Evolutionary conservation across 108 stramenopile species (phyloP).

Genomic region (Pseudonitzschia delicatissima): DNA sequence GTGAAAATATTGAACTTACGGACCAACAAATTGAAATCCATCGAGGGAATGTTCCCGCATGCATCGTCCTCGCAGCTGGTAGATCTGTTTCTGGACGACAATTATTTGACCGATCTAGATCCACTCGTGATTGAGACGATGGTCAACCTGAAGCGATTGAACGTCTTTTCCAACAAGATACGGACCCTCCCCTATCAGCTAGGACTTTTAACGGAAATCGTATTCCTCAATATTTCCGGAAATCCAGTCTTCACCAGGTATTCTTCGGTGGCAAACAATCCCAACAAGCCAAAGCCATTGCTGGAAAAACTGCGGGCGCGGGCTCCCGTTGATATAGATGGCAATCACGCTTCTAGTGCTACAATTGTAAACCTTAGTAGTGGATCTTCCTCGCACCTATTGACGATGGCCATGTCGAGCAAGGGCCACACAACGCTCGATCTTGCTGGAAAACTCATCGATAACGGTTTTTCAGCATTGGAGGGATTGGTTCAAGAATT

Average conservation of each 20-base stretch:
- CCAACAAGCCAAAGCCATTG: constrained; percentile 4
- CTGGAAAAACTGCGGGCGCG: constrained; percentile 20
- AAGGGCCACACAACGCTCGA: neutral
- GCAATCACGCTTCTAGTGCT: too few species aligned
- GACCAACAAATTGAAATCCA: constrained; percentile 19
- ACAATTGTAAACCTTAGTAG: neutral
- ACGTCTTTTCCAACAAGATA: constrained; percentile 30
- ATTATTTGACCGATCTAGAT: constrained; percentile 24
- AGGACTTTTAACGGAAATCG: constrained; percentile 17
- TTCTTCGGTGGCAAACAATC: constrained; percentile 6
- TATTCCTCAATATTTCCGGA: constrained; percentile 4
- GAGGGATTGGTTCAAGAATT: neutral
- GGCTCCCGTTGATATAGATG: constrained; percentile 13
- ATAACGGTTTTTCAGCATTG: neutral
- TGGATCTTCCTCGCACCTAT: neutral
- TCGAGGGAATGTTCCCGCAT: constrained; percentile 14
- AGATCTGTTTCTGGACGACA: constrained; percentile 21
- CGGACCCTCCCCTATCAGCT: constrained; percentile 28
- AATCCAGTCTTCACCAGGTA: constrained; percentile 25
- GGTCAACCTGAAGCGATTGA: constrained; percentile 10
- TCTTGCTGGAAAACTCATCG: neutral
- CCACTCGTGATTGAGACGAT: neutral
- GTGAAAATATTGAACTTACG: constrained; percentile 19
- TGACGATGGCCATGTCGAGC: neutral
- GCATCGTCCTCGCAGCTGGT: neutral